These are phyloP conservation scores for Prunus dulcis DNA, from an alignment of 306 rosid genomes.

Conservation along the genomic window DNA sequence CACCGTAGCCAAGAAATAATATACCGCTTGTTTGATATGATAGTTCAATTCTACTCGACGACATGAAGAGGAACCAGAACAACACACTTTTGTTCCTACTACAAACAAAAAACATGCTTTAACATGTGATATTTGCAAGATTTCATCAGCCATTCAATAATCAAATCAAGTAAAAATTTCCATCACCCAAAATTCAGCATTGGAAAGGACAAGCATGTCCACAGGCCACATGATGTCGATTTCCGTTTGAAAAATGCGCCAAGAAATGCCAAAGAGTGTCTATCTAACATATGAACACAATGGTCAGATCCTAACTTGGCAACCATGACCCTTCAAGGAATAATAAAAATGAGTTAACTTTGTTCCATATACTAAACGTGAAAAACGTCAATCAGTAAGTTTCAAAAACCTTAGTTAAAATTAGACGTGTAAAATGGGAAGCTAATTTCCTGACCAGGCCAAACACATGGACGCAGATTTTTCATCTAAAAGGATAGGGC, in stretches of 20 bases:
- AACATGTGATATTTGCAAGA: not conserved
- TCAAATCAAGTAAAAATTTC: not conserved
- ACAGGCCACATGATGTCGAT: not conserved
- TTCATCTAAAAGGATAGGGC: not conserved
- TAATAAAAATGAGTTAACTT: not conserved
- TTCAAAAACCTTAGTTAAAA: not conserved
- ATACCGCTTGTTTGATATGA: too few species aligned
- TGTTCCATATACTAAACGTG: constrained; percentile 2
- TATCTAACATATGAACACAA: not conserved
- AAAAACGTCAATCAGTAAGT: not conserved
- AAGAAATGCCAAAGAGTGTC: not conserved
- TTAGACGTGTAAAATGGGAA: not conserved
- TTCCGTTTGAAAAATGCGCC: not conserved
- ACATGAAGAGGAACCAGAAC: not conserved
- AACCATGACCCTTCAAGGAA: not conserved
- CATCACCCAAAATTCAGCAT: not conserved
- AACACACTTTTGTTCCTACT: not conserved
- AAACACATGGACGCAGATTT: not conserved
- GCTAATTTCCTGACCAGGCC: not conserved
- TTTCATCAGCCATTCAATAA: not conserved
- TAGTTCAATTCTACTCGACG: not conserved
- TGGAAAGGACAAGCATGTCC: not conserved
- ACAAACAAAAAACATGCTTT: not conserved
- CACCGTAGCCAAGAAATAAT: too few species aligned
- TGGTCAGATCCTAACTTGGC: not conserved